A percentile compares a stretch with the other conserved stretches of the same genome.
Evolutionary conservation across 352 stramenopile species (phyloP).

Genomic region (Phytophthora boehmeriae): DNA sequence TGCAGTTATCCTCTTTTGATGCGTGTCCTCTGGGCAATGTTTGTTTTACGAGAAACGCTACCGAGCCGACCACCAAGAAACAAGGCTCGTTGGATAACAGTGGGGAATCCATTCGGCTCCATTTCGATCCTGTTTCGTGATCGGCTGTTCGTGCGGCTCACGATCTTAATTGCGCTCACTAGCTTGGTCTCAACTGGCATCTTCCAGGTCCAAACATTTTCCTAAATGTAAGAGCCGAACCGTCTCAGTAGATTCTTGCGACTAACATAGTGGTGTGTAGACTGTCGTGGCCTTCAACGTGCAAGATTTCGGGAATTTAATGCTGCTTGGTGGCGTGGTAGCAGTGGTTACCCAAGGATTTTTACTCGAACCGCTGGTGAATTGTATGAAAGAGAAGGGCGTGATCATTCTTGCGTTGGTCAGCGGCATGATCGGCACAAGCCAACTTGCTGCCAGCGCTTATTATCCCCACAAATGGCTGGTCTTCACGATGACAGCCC

Average conservation of each 20-base stretch:
- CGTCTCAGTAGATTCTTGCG: no score
- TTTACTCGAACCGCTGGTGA: slow-evolving; percentile 64
- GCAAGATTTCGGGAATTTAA: slow-evolving; percentile 64
- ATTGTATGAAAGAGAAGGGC: slow-evolving; percentile 68
- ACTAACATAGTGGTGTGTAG: slow-evolving; percentile 28
- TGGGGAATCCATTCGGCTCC: slow-evolving; percentile 62
- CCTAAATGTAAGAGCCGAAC: slow-evolving; percentile 58
- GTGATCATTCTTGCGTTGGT: slow-evolving; percentile 74
- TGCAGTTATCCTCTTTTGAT: slow-evolving; percentile 51
- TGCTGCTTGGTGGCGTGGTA: slow-evolving; percentile 59
- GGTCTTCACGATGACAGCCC: slow-evolving; percentile 49
- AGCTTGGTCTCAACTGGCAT: slow-evolving; percentile 64
- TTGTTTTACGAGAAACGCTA: slow-evolving; percentile 67
- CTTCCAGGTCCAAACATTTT: slow-evolving; percentile 76
- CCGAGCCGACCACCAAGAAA: slow-evolving; percentile 30
- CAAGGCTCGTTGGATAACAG: slow-evolving; percentile 28
- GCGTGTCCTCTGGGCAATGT: slow-evolving; percentile 56
- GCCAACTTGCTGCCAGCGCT: slow-evolving; percentile 42
- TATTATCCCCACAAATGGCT: slow-evolving; percentile 74
- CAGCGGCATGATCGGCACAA: slow-evolving; percentile 47
- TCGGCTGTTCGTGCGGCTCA: slow-evolving; percentile 67
- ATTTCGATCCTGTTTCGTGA: slow-evolving; percentile 76
- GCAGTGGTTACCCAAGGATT: slow-evolving; percentile 66
- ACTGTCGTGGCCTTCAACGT: slow-evolving; percentile 75
- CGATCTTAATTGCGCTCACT: slow-evolving; percentile 67